Conservation (phyloP, 2,329 filamentous ascomycete species). For the Iodosphaeria phyllophila region DNA sequence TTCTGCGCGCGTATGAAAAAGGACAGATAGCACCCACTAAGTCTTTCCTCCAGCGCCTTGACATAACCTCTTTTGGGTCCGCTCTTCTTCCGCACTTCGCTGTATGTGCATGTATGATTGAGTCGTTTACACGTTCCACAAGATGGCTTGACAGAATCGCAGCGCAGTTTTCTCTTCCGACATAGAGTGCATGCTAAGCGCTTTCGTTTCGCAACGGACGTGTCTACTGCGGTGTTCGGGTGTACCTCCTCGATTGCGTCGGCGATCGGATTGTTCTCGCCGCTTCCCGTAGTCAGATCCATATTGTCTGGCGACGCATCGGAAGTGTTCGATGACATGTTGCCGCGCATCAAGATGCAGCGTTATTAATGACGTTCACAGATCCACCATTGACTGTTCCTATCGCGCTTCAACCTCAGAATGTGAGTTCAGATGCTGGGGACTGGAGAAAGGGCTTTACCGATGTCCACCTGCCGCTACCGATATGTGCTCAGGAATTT, state of each 20-base stretch:
- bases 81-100: slow-evolving; percentile 85
- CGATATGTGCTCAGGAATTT: no score
- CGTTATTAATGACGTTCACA: no score
- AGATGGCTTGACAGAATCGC: slow-evolving; percentile 67
- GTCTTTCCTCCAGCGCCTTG: slow-evolving; percentile 77
- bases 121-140: slow-evolving; percentile 81
- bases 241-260: no score
- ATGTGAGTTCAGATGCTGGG: no score
- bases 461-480: no score
- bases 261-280: no score
- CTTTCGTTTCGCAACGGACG: slow-evolving; percentile 60
- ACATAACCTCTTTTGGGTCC: slow-evolving; percentile 90
- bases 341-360: no score
- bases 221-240: slow-evolving; percentile 30
- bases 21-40: slow-evolving; percentile 44
- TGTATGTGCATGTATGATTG: slow-evolving; percentile 74
- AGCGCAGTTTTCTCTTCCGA: slow-evolving; percentile 78
- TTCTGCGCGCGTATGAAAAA: background rate
- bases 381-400: no score
- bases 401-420: no score
- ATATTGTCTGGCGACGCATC: no score
- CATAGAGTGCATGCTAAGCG: slow-evolving; percentile 90
- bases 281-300: slow-evolving; percentile 2
- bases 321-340: no score
- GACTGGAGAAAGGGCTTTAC: no score